Percentiles rank a stretch among this genome's conserved stretches.
These are phyloP conservation scores for Septoria linicola DNA, from an alignment of 2,329 filamentous ascomycete species.

Conservation along the genomic window DNA sequence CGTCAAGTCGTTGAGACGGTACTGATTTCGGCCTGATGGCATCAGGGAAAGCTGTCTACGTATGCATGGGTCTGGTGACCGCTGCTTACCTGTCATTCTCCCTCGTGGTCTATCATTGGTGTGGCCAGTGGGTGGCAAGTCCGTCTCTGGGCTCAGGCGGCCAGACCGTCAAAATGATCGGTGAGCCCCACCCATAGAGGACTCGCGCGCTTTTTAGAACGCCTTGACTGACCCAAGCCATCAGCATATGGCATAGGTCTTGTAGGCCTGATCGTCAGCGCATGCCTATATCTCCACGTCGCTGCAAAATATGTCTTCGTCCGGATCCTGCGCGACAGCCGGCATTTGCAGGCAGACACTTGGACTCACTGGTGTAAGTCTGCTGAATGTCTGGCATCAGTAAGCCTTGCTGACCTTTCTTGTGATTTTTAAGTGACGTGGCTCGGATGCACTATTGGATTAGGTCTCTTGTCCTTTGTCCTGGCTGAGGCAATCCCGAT, in stretches of 20 bases:
- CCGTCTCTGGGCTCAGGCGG: slow-evolving; percentile 63
- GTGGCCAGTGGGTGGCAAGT: slow-evolving; percentile 62
- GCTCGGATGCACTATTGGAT: slow-evolving; percentile 47
- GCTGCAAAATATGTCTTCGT: slow-evolving; percentile 59
- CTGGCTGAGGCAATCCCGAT: slow-evolving; percentile 56
- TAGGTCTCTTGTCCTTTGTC: slow-evolving; percentile 50
- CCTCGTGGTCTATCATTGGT: slow-evolving; percentile 62
- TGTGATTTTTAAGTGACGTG: slow-evolving; percentile 40
- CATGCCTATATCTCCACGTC: slow-evolving; percentile 50
- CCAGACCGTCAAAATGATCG: slow-evolving; percentile 58
- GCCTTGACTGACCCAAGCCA: not conserved
- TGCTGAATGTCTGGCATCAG: too few species aligned
- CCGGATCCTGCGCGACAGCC: slow-evolving; percentile 52
- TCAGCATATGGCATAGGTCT: slow-evolving; percentile 58
- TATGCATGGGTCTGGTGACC: slow-evolving; percentile 59
- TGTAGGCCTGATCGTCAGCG: slow-evolving; percentile 54
- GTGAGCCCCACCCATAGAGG: not conserved
- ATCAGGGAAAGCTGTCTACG: slow-evolving; percentile 60
- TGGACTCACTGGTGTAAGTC: slow-evolving; percentile 47
- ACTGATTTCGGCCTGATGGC: too few species aligned
- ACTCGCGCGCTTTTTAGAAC: not conserved
- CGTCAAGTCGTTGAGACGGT: too few species aligned
- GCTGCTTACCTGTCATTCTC: slow-evolving; percentile 59
- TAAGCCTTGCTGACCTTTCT: too few species aligned
- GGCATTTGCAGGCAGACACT: slow-evolving; percentile 54